Evolutionary conservation across 768 basidiomycete genomes (phyloP).

Genomic region (Clavaria fumosa): DNA sequence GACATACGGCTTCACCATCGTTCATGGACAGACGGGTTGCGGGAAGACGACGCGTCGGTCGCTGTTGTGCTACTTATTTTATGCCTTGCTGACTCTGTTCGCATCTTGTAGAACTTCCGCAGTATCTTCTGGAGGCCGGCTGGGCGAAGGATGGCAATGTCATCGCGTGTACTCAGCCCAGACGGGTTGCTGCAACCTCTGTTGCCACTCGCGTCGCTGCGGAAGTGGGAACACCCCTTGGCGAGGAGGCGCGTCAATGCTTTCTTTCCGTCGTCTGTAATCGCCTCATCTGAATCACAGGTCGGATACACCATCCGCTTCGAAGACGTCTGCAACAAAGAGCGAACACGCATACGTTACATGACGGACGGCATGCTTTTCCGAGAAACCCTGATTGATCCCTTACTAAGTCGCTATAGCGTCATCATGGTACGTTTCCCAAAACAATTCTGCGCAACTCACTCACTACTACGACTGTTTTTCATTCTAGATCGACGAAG

Average conservation of each 20-base stretch:
- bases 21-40: constrained; percentile 91
- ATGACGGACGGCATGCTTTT: constrained; percentile 99
- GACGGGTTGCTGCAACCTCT: constrained; percentile 88
- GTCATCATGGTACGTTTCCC: constrained; percentile 68
- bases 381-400: constrained; percentile 84
- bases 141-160: constrained; percentile 75
- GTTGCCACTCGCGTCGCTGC: constrained; percentile 82
- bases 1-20: constrained; percentile 66
- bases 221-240: constrained; percentile 81
- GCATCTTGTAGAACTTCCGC: constrained; percentile 62
- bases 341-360: constrained; percentile 80
- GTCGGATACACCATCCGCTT: constrained; percentile 97
- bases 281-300: constrained; percentile 27
- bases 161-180: constrained; percentile 86
- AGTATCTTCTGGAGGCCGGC: constrained; percentile 87
- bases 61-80: too few relatives aligned
- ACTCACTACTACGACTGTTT: constrained; percentile 2
- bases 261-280: not conserved
- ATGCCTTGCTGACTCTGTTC: too few relatives aligned
- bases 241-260: constrained; percentile 55
- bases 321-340: constrained; percentile 79
- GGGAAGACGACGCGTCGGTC: constrained; percentile 91
- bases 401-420: constrained; percentile 81
- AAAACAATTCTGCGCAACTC: constrained; percentile 2
- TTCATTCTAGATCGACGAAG: constrained; percentile 73